Evolutionary conservation across 2,329 filamentous ascomycete genomes (phyloP).

Genomic region (Huntiella moniliformis): DNA sequence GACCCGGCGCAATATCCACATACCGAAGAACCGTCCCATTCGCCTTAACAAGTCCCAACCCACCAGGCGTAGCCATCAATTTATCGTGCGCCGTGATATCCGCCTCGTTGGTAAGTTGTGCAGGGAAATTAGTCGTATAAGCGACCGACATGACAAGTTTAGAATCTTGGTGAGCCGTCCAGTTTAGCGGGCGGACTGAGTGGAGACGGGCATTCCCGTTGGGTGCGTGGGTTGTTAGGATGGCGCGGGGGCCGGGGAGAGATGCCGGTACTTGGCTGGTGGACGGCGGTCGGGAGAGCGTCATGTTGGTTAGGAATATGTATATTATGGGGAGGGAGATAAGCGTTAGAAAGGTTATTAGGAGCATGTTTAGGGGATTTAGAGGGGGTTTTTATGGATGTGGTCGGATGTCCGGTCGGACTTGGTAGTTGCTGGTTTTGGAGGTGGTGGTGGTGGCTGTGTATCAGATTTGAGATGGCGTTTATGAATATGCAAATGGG

Average conservation of each 20-base stretch:
- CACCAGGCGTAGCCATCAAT: slow-evolving; percentile 16
- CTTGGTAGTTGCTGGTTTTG: too few species aligned
- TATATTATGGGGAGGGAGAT: slow-evolving; percentile 6
- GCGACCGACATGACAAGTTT: slow-evolving; percentile 22
- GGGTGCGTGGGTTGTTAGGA: slow-evolving; percentile 11
- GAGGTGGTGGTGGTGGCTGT: too few species aligned
- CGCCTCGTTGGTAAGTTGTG: slow-evolving; percentile 22
- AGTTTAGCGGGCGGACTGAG: slow-evolving; percentile 12
- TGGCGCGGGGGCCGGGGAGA: slow-evolving; percentile 10
- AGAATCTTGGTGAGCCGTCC: slow-evolving; percentile 17
- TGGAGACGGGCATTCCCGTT: slow-evolving; percentile 13
- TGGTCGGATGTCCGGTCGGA: too few species aligned
- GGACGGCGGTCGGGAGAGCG: slow-evolving; percentile 6
- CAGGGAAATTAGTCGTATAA: slow-evolving; percentile 25
- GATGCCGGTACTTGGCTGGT: slow-evolving; percentile 6
- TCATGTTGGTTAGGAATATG: background rate
- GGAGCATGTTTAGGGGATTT: slow-evolving; percentile 4
- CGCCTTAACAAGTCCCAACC: slow-evolving; percentile 16
- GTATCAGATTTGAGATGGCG: too few species aligned
- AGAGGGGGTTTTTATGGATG: too few species aligned
- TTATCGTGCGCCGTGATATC: slow-evolving; percentile 23
- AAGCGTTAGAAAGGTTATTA: slow-evolving; percentile 4
- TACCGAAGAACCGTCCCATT: slow-evolving; percentile 27
- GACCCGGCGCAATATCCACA: slow-evolving; percentile 28
- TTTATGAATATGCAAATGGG: too few species aligned